Evolutionary conservation across 2,329 filamentous ascomycete species (phyloP).

Genomic region (Hymenoscyphus linearis): DNA sequence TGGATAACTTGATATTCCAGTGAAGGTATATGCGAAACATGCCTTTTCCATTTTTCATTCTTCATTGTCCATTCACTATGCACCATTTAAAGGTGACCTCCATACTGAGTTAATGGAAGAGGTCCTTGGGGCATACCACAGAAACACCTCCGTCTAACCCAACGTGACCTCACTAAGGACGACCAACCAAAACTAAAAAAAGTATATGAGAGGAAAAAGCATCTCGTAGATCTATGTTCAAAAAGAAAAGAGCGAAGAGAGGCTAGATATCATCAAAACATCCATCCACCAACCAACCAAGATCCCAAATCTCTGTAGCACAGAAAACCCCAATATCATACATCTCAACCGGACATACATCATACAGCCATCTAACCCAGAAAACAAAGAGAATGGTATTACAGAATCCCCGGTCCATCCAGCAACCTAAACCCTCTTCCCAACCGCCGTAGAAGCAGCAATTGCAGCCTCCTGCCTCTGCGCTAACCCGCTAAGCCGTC

Average conservation of each 20-base stretch:
- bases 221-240: not conserved
- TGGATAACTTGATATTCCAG: too few species aligned
- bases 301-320: not conserved
- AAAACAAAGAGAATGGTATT: not conserved
- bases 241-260: not conserved
- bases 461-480: conserved; percentile 13
- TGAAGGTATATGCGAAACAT: too few species aligned
- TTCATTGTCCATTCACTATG: too few species aligned
- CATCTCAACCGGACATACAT: not conserved
- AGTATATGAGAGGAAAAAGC: not conserved
- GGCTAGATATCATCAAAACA: not conserved
- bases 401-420: not conserved
- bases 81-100: too few species aligned
- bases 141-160: too few species aligned
- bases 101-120: too few species aligned
- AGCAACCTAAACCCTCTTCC: not conserved
- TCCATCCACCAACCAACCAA: not conserved
- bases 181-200: not conserved
- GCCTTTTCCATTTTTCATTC: too few species aligned
- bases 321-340: not conserved
- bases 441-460: conserved; percentile 8
- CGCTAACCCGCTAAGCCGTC: conserved; percentile 7
- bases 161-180: too few species aligned
- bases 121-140: too few species aligned
- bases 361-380: not conserved